A percentile compares a stretch with the other conserved stretches of the same genome.
These are phyloP conservation scores for Antitrichia curtipendula DNA, from an alignment of 225 moss, liverwort and hornwort genomes.

Conservation along the genomic window DNA sequence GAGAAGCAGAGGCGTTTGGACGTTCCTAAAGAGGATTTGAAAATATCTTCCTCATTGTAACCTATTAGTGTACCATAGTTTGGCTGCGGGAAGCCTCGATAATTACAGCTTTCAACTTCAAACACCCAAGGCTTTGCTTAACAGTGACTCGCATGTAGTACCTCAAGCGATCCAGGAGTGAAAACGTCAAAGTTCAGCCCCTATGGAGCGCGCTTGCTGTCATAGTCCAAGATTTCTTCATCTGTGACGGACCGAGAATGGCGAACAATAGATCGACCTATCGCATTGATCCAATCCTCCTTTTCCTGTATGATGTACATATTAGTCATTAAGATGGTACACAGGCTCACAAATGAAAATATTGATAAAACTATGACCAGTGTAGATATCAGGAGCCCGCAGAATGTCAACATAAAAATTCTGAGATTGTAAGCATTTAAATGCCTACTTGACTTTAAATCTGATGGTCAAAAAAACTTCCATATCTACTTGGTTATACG, in stretches of 20 bases:
- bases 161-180: neutral
- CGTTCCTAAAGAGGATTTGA: neutral
- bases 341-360: neutral
- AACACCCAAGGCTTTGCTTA: neutral
- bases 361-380: neutral
- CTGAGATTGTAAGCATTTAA: neutral
- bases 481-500: neutral
- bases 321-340: neutral
- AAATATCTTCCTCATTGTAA: neutral
- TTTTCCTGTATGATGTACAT: constrained; percentile 42
- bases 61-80: neutral
- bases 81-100: neutral
- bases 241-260: constrained; percentile 86
- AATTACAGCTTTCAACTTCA: neutral
- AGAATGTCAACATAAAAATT: neutral
- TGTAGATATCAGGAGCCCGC: neutral
- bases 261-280: constrained; percentile 83
- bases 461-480: neutral
- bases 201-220: constrained; percentile 43
- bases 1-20: neutral
- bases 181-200: neutral
- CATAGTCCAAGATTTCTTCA: constrained; percentile 79
- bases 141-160: neutral
- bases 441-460: neutral
- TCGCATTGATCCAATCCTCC: constrained; percentile 96